Base-by-base conservation (phyloP, 306 rosid genomes). In the Potentilla sterilis region DNA sequence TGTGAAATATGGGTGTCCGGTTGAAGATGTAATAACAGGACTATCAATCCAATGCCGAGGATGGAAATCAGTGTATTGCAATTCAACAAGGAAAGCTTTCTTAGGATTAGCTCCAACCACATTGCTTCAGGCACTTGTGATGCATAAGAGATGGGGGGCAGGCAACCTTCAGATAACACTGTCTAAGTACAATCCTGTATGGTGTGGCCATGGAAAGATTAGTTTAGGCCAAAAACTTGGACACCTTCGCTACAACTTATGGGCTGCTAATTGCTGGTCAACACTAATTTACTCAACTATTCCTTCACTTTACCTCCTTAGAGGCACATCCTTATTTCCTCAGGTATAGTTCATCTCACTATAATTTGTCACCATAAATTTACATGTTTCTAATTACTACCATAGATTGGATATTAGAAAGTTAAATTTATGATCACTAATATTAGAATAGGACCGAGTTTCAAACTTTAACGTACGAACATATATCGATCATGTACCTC, bases 101-200 rank as follows among this genome's bases (percentile, higher is more conserved):
- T 78, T 87, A 37, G 92, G 95, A 3, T 47, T 86, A 7, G 87
- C 87, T 67, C 85, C 90, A 32, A 79, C 83, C 35, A 73, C 93
- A 9, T 69, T 92, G 74, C 77, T 57, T 14, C 79, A 88, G 68
- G 64, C 67, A 21, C 88, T 89, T 24, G 84, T 89, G 66, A 95
- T 89, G 9, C 91, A 89, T 9, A 92, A 88, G 85, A 88, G 97
- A 80, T 89, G 93, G 97, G 80, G 88, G 9, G 93, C 89, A 80
- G 97, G 97, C 3, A 78, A 85, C 21, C 57, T 92, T 21, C 88
- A 86, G 11, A 86, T 92, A 72, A 3, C 86, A 67, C 57, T 89
- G 47, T 87, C 94, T 0, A 83, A 74, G 74, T 84, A 81, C 18
- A 86, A 85, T 69, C 85, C 89, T 24, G 84, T 73, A 0, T 77